phyloP scores from a whole-genome alignment of 139 green algal genomes.

The Chlamydomonas sp. region DNA sequence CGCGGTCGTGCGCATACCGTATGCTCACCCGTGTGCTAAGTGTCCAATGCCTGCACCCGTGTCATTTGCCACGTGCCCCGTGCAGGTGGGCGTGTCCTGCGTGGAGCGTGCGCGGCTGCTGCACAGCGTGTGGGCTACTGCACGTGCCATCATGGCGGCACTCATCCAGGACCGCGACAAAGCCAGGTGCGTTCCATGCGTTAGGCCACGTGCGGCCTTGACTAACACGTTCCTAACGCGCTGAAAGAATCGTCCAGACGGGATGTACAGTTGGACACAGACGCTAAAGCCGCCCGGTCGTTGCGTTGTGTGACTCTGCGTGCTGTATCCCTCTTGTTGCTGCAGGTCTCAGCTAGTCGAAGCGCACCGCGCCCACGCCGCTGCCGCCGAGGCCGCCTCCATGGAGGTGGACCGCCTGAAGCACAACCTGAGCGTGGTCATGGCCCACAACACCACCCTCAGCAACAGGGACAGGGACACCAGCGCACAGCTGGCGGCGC shows the following conservation, averaged over 20 bases:
- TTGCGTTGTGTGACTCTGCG: no score
- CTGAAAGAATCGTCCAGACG: no score
- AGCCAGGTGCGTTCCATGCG: no score
- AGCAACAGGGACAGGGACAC: background rate
- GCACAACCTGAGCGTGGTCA: background rate
- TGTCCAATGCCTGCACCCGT: background rate
- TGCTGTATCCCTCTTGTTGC: no score
- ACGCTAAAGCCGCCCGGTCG: no score
- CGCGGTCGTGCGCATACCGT: background rate
- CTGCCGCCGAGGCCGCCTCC: background rate
- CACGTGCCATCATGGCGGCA: background rate
- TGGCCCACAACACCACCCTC: background rate
- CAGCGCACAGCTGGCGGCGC: background rate
- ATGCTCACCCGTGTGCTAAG: background rate
- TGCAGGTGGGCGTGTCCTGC: slow-evolving; percentile 33
- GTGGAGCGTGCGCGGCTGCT: slow-evolving; percentile 38
- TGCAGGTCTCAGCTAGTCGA: background rate
- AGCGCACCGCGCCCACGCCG: background rate
- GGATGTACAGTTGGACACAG: no score
- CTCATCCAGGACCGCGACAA: background rate
- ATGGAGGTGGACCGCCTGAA: background rate
- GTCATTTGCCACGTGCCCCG: background rate
- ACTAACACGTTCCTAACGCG: no score
- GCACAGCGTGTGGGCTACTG: slow-evolving; percentile 27
- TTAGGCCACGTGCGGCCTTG: no score